phyloP scores from a whole-genome alignment of 176 grass and related monocot genomes.

The Pharus latifolius region DNA sequence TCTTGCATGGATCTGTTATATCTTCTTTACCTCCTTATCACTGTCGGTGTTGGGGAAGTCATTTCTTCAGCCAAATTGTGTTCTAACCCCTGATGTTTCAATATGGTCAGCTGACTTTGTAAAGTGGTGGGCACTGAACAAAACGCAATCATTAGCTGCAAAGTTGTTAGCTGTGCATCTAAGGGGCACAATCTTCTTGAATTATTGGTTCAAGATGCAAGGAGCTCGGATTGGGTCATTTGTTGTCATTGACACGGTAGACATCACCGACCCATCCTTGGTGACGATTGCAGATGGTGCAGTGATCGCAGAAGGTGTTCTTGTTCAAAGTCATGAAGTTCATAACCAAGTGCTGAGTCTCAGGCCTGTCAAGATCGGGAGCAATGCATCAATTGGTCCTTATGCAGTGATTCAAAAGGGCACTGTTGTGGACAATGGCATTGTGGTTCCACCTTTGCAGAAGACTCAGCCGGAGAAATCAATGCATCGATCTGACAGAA shows the following conservation, averaged over 20 bases:
- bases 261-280: slow-evolving; percentile 56
- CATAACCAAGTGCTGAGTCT: slow-evolving; percentile 46
- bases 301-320: slow-evolving; percentile 54
- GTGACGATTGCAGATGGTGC: slow-evolving; percentile 45
- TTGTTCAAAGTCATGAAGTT: slow-evolving; percentile 58
- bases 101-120: slow-evolving; percentile 67
- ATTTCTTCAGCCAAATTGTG: slow-evolving; percentile 63
- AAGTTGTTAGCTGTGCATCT: slow-evolving; percentile 59
- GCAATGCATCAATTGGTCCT: slow-evolving; percentile 41
- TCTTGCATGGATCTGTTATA: slow-evolving; percentile 55
- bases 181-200: slow-evolving; percentile 56
- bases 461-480: slow-evolving; percentile 29
- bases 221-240: slow-evolving; percentile 56
- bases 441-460: slow-evolving; percentile 35
- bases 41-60: slow-evolving; percentile 48
- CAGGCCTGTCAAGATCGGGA: slow-evolving; percentile 33
- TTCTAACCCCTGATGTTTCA: slow-evolving; percentile 49
- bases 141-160: slow-evolving; percentile 44
- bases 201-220: slow-evolving; percentile 66
- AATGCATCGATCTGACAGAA: not conserved
- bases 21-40: slow-evolving; percentile 45
- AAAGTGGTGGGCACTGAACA: slow-evolving; percentile 75
- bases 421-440: slow-evolving; percentile 25
- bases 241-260: slow-evolving; percentile 60
- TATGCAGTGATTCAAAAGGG: slow-evolving; percentile 55